Base-by-base conservation (phyloP, 2,329 filamentous ascomycete species). In the Xylariales sp. region DNA sequence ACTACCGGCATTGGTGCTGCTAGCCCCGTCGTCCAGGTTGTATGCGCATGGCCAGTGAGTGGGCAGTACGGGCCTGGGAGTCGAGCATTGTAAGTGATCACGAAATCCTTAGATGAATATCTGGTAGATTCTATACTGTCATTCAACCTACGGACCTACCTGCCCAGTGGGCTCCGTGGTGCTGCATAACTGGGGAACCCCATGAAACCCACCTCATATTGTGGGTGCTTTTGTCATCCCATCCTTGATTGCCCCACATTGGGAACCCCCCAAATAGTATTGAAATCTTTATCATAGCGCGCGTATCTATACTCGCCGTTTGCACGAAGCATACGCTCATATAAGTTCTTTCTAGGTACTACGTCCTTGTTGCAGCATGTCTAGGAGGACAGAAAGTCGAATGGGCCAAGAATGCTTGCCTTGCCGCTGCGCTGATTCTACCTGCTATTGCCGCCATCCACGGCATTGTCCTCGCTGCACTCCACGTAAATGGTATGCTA, bases 1-100 rank as follows among this genome's bases (percentile, higher is more conserved):
- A n/a, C n/a, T n/a, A n/a, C n/a, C n/a, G n/a, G n/a, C n/a, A 40
- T 50, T 7, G 54, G 54, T 43, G 44, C 46, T 28, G 54, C 55
- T n/a, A 42, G 23, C 33, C 3, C 43, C 19, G 29, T 44, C 30
- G 40, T 58, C 18, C 53, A 62, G 31, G 62, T 66, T 29, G 49
- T 66, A 12, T 66, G 63, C 43, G 63, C 62, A n/a, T 66, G 62
- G 62, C 61, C 62, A 5, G 55, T 66, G 4, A 65, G 61, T 4
- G 63, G 62, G 7, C 63, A 66, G 41, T 66, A 66, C 47, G 63
- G 63, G 1, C 54, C 60, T 2, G 63, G 63, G 6, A 62, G 61
- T 6, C 55, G 63, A 38, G 41, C 60, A n/a, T 41, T 66, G 62
- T 66, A 54, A 48, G 62, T 46, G 20, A 21, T 29, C 30, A 28